A percentile compares a stretch with the other conserved stretches of the same genome.
These are phyloP conservation scores for Kalaharituber pfeilii DNA, from an alignment of 2,329 filamentous ascomycete species.

Conservation along the genomic window DNA sequence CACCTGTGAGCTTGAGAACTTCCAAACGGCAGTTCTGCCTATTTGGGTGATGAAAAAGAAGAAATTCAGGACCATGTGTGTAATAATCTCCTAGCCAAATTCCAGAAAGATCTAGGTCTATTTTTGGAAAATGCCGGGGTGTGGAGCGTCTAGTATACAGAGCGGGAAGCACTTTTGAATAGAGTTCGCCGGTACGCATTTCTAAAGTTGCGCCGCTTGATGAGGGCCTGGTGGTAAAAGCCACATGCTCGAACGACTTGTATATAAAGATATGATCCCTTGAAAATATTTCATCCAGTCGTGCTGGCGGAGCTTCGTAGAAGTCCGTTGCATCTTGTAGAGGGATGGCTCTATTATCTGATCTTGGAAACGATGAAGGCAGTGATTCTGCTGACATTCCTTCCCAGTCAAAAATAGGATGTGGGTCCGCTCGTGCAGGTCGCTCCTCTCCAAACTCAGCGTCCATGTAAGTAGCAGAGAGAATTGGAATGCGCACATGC, in stretches of 20 bases:
- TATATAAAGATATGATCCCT: constrained; percentile 3
- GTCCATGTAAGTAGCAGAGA: background rate
- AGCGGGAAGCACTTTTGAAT: constrained; percentile 41
- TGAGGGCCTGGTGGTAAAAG: no score
- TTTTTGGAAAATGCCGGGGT: constrained; percentile 48
- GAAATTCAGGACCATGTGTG: constrained; percentile 73
- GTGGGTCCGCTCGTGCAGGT: background rate
- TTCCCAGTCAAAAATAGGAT: background rate
- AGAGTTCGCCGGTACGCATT: constrained; percentile 43
- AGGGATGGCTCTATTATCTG: background rate
- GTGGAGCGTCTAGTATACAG: constrained; percentile 65
- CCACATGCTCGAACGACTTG: constrained; percentile 1
- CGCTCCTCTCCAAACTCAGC: no score
- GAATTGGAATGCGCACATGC: background rate
- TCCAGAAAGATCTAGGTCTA: constrained; percentile 30
- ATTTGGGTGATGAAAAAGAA: constrained; percentile 62
- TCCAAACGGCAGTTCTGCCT: constrained; percentile 41
- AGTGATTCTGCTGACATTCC: background rate
- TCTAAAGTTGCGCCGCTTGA: background rate
- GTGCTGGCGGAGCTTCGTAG: background rate
- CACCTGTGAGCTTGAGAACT: constrained; percentile 81
- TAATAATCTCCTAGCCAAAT: constrained; percentile 89
- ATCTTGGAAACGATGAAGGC: constrained; percentile 1
- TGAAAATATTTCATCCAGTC: constrained; percentile 9
- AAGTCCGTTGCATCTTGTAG: background rate